These are phyloP conservation scores for Dalechampia spathulata DNA, from an alignment of 441 rosid species.

Conservation along the genomic window DNA sequence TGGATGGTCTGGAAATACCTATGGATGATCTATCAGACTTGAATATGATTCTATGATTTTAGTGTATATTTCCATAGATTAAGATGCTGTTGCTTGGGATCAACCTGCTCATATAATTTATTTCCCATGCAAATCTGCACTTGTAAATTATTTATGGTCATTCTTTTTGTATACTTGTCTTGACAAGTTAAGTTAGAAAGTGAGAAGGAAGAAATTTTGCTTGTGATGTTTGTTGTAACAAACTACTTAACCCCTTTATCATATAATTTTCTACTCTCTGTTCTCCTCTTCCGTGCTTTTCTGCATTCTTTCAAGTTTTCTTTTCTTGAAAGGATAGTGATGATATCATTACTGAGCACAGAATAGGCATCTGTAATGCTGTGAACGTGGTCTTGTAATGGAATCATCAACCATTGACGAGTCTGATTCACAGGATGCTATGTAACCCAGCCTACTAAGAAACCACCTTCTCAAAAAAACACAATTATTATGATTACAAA, in stretches of 20 bases:
- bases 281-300: background rate
- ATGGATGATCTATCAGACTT: slow-evolving; percentile 45
- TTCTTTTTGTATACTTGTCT: slow-evolving; percentile 39
- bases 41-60: slow-evolving; percentile 24
- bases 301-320: too few species aligned
- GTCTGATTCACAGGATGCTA: too few species aligned
- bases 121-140: slow-evolving; percentile 24
- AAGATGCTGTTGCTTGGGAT: slow-evolving; percentile 26
- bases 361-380: too few species aligned
- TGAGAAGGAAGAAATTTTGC: slow-evolving; percentile 16
- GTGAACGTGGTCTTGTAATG: too few species aligned
- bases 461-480: too few species aligned
- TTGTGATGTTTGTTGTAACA: background rate
- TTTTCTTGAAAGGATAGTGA: too few species aligned
- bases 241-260: background rate
- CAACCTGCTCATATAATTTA: slow-evolving; percentile 22
- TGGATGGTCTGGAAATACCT: slow-evolving; percentile 39
- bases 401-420: too few species aligned
- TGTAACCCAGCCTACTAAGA: too few species aligned
- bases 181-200: slow-evolving; percentile 11
- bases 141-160: slow-evolving; percentile 47
- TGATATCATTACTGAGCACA: too few species aligned
- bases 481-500: too few species aligned
- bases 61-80: slow-evolving; percentile 41
- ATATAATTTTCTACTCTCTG: background rate